Base-by-base conservation (phyloP, 2,329 filamentous ascomycete genomes). In the Hirsutella minnesotensis region DNA sequence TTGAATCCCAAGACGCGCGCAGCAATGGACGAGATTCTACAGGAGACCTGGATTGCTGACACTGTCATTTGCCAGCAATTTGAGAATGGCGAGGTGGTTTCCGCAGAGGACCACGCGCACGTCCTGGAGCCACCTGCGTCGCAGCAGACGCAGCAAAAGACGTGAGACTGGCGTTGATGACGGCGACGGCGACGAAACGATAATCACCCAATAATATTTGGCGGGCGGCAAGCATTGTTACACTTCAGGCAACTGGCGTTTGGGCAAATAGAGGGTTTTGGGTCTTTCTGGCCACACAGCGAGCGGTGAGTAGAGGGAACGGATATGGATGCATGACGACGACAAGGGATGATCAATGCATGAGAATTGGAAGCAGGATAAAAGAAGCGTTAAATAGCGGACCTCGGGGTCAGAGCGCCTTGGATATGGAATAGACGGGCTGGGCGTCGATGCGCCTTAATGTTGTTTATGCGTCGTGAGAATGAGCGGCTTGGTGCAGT, bases 1-100 rank as follows among this genome's bases (percentile, higher is more conserved):
- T 73, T 95, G 40, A 79, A 95, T 54, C 87, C 89, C 0, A 83
- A 78, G 56, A 82, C 83, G 50, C 78, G 92, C 44, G 90, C 88
- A 3, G 86, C 77, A 3, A 83, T 98, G 69, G 73, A 82, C 20
- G 88, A 98, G 55, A 85, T 98, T 16, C 65, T 95, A 41, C 75
- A 81, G 19, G 90, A 98, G 57, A 80, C 83, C 15, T 98, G 92
- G 92, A 79, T 96, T n/a, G 77, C 80, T 39, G 81, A 83, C 53
- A 86, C 86, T 27, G 70, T 83, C 18, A 87, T 94, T 35, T 98
- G 92, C 61, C 74, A 81, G 49, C 90, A 94, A 57, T 72, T 84
- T 42, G 79, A 77, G 20, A 64, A 67, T 3, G 87, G 88, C 1
- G 70, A 73, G 39, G 75, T 95, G 15, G 69, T 86, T 46, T 79